Percentiles rank a stretch among this genome's conserved stretches.
phyloP scores from a whole-genome alignment of 805 yeast species.

The Dipodascopsis tothii region DNA sequence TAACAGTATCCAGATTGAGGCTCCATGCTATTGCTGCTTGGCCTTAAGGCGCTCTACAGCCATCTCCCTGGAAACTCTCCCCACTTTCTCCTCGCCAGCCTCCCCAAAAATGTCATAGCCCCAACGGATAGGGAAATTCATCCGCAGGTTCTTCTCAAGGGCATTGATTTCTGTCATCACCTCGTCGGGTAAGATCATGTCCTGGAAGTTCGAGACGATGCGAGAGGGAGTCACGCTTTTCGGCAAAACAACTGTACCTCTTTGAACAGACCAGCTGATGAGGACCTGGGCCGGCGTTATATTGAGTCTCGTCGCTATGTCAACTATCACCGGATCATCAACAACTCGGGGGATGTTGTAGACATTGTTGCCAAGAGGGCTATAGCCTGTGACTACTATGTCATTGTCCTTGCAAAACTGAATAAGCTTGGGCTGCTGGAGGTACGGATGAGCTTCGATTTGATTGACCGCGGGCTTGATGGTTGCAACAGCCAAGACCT shows the following conservation, averaged over 20 bases:
- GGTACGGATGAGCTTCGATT: conserved; percentile 50
- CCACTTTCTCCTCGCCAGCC: conserved; percentile 17
- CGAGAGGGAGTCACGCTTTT: conserved; percentile 55
- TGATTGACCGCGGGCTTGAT: conserved; percentile 63
- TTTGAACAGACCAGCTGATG: conserved; percentile 41
- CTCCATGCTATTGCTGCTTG: background rate
- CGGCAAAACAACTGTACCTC: conserved; percentile 18
- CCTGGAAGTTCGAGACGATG: conserved; percentile 39
- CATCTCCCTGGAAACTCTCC: conserved; percentile 11
- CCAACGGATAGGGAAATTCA: conserved; percentile 29
- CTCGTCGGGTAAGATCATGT: conserved; percentile 35
- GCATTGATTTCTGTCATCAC: conserved; percentile 31
- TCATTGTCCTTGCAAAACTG: conserved; percentile 39
- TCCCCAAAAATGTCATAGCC: conserved; percentile 27
- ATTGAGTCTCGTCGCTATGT: background rate
- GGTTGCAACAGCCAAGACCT: conserved; percentile 43
- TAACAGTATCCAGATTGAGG: no score
- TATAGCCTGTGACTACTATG: conserved; percentile 50
- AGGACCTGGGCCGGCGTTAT: conserved; percentile 30
- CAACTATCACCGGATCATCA: background rate
- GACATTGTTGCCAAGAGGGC: conserved; percentile 50
- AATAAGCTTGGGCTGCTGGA: conserved; percentile 36
- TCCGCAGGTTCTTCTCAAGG: conserved; percentile 24
- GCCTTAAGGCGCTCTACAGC: conserved; percentile 4
- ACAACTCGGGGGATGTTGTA: background rate